A percentile compares a stretch with the other conserved stretches of the same genome.
These are phyloP conservation scores for Plasmodium cynomolgi DNA, from an alignment of 169 alveolate species.

Conservation along the genomic window DNA sequence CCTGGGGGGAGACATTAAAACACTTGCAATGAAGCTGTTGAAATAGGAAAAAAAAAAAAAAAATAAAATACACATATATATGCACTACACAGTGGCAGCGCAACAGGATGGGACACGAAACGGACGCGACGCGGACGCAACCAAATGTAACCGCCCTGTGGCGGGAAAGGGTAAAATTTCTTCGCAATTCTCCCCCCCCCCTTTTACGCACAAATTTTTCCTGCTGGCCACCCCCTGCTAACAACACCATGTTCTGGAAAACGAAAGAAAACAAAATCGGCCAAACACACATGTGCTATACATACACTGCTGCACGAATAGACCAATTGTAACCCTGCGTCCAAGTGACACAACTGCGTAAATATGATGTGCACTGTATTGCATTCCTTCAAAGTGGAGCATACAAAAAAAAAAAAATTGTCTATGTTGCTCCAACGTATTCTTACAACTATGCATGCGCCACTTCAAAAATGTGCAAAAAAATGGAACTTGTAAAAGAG, in stretches of 20 bases:
- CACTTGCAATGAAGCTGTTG: background rate
- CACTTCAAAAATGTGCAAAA: background rate
- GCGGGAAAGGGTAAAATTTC: background rate
- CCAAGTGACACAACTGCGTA: background rate
- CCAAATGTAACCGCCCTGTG: background rate
- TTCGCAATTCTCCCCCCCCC: background rate
- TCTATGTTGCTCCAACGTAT: background rate
- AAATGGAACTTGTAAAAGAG: background rate
- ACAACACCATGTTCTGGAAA: background rate
- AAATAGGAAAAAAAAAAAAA: background rate
- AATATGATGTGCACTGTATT: slow-evolving; percentile 7
- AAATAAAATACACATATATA: background rate
- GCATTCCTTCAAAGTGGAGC: background rate
- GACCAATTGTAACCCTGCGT: background rate
- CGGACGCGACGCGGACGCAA: background rate
- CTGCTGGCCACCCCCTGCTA: background rate
- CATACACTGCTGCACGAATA: background rate
- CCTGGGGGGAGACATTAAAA: background rate
- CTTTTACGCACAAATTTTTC: background rate
- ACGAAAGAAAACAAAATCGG: background rate
- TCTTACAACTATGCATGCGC: background rate
- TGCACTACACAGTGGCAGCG: background rate
- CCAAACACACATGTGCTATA: background rate
- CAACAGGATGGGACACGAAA: background rate
- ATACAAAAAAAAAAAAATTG: background rate